Conservation (phyloP, 164 flowering plant genomes). For the Amborella trichopoda region DNA sequence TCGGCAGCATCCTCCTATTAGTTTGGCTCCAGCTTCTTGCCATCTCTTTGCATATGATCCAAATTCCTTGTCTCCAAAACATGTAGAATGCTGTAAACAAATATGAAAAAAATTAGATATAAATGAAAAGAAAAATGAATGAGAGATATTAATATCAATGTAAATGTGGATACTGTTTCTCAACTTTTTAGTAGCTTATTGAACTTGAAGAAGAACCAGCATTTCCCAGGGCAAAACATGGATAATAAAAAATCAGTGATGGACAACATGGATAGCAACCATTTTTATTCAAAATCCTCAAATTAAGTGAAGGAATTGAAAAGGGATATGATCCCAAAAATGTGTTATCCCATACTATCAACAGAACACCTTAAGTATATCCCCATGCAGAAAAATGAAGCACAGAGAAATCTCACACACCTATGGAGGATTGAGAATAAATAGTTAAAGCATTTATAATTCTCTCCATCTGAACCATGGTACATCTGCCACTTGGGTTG, state of each 20-base stretch:
- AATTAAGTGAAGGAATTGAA: neutral
- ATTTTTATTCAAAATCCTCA: neutral
- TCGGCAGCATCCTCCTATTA: constrained; percentile 84
- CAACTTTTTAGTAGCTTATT: neutral
- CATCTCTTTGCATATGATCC: constrained; percentile 40
- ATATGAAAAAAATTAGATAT: no score
- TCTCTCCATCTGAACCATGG: no score
- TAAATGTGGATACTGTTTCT: neutral
- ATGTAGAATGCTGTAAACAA: constrained; percentile 46
- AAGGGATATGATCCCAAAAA: neutral
- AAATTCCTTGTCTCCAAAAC: constrained; percentile 48
- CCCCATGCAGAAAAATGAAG: no score
- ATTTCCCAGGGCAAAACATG: neutral
- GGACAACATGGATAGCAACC: neutral
- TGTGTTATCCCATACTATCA: neutral
- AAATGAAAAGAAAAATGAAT: constrained; percentile 5
- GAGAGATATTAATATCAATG: neutral
- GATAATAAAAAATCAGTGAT: neutral
- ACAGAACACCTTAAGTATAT: neutral
- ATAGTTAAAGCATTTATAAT: no score
- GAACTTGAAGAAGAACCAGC: neutral
- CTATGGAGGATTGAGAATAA: no score
- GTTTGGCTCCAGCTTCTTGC: constrained; percentile 62
- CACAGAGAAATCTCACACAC: no score
- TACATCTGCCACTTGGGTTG: no score